Conservation (phyloP, 2,329 filamentous ascomycete species). For the Ophiocordyceps robertsii region DNA sequence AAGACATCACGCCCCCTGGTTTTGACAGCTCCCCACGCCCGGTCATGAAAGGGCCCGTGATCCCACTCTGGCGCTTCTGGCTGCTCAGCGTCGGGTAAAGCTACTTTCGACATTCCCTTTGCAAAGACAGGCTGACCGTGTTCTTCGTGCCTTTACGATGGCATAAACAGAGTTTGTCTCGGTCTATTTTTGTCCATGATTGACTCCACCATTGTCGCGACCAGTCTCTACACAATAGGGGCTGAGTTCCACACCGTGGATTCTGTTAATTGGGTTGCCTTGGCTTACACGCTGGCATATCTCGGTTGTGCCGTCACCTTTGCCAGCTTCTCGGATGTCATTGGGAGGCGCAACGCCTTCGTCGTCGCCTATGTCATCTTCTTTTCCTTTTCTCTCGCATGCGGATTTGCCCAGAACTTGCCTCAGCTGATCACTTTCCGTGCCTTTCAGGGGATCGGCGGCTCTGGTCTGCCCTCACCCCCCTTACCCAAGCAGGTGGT, state of each 20-base stretch:
- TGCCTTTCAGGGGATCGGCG: conserved; percentile 36
- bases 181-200: conserved; percentile 44
- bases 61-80: conserved; percentile 20
- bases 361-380: conserved; percentile 37
- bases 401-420: conserved; percentile 22
- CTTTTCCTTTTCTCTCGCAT: conserved; percentile 41
- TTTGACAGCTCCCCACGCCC: not conserved
- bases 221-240: conserved; percentile 41
- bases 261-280: conserved; percentile 38
- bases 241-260: conserved; percentile 32
- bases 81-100: conserved; percentile 18
- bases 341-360: conserved; percentile 40
- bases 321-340: conserved; percentile 38
- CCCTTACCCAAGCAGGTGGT: not conserved
- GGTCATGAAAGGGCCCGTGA: conserved; percentile 2
- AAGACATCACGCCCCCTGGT: not conserved
- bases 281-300: conserved; percentile 43
- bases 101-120: not conserved
- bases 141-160: not conserved
- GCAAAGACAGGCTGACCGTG: not conserved
- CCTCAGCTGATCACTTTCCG: conserved; percentile 34
- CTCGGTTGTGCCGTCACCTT: conserved; percentile 43
- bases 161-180: conserved; percentile 29
- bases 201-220: conserved; percentile 48
- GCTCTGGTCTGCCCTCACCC: conserved; percentile 23